These are phyloP conservation scores for Eutypa lata DNA, from an alignment of 2,329 filamentous ascomycete species.

Conservation along the genomic window DNA sequence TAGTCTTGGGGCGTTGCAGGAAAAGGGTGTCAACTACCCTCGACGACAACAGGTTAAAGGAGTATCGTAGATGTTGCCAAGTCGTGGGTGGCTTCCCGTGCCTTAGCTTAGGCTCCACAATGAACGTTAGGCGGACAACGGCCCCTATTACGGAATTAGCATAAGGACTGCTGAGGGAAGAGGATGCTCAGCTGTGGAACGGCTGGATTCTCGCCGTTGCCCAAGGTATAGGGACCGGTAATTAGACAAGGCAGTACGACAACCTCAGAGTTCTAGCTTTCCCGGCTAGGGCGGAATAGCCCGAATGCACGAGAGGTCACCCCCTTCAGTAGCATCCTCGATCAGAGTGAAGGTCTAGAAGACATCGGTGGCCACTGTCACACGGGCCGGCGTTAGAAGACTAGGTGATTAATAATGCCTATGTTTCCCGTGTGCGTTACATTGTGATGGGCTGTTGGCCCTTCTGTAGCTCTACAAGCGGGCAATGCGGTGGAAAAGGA, in stretches of 20 bases:
- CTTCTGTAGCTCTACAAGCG: not conserved
- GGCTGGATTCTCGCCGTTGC: not conserved
- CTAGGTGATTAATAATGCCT: no score
- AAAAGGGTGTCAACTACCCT: not conserved
- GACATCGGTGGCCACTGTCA: no score
- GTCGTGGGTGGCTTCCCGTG: not conserved
- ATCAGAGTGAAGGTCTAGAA: no score
- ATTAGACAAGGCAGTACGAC: not conserved
- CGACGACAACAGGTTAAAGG: not conserved
- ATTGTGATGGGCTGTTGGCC: no score
- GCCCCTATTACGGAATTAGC: not conserved
- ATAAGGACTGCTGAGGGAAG: not conserved
- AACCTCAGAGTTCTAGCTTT: no score
- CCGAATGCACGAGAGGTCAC: no score
- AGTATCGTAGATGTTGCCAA: not conserved
- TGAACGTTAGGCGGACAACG: not conserved
- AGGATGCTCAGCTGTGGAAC: not conserved
- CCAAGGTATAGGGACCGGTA: not conserved
- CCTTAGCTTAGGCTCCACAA: not conserved
- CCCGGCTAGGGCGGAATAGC: no score
- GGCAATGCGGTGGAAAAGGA: not conserved
- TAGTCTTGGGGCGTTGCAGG: not conserved
- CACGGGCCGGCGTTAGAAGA: no score
- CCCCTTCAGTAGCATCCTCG: no score
- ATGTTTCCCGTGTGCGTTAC: no score